Base-by-base conservation (phyloP, 371 early-diverging fungal species). In the Nematocida major region DNA sequence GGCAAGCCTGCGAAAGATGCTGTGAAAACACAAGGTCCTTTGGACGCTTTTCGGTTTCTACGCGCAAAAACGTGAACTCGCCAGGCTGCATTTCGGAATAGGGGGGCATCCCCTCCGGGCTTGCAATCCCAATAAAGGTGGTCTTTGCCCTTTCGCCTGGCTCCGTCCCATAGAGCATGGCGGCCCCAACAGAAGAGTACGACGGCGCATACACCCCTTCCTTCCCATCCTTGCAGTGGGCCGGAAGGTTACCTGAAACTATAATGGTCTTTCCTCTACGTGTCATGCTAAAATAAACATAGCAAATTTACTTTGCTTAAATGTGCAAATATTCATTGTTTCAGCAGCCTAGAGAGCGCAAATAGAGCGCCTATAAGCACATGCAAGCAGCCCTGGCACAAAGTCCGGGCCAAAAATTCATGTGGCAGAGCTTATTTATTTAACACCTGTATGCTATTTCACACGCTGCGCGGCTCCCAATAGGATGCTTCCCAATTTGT, bases 1-100 rank as follows among this genome's bases (percentile, higher is more conserved):
- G 76, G 49, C 62, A 73, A 20, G 76, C 50, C 51, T 59, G 42
- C 7, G 76, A 73, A 3, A 73, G 39, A 43, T 73, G 76, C 63
- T 63, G 32, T 13, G 76, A 73, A 34, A 45, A 73, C 13, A 61
- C 65, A 9, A 73, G 51, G 15, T 73, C 76, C 51, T 32, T 49
- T 9, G 76, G 76, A 5, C 32, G 0, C 2, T 45, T 43, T 1
- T 9, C 20, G 5, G 59, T 61, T 61, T 61, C 34, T 3, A 73
- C 76, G 36, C 47, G 42, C 34, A 62, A 2, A 65, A 73, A 73
- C 26, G 13, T 53, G 32, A 73, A 73, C 54, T 62, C 39, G 1
- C 32, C 28, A 9, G 30, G 24, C 45, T 73, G 40, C 13, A 39
- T 50, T 3, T 7, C 65, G 5, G 26, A 32, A 32, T 40, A 51